phyloP scores from a whole-genome alignment of 345 rosid genomes.

The Hibiscus mutabilis region DNA sequence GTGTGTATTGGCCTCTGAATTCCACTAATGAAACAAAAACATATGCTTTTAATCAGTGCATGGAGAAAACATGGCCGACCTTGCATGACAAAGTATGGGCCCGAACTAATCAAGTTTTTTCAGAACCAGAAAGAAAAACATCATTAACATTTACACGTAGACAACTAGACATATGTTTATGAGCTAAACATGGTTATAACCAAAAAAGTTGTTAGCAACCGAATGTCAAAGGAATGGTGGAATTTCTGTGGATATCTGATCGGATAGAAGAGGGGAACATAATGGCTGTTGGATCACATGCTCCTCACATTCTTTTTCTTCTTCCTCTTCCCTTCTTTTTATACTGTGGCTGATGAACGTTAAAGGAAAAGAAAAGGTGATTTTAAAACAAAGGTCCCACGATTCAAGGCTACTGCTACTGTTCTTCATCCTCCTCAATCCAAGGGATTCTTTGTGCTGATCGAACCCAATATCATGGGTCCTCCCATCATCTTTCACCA shows the following conservation, averaged over 20 bases:
- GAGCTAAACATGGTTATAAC: slow-evolving; percentile 33
- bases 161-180: background rate
- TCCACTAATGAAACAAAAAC: slow-evolving; percentile 27
- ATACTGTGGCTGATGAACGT: slow-evolving; percentile 46
- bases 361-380: slow-evolving; percentile 13
- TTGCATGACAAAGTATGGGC: slow-evolving; percentile 7
- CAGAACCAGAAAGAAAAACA: background rate
- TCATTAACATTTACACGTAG: background rate
- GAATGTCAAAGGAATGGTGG: slow-evolving; percentile 38
- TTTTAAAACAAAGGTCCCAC: slow-evolving; percentile 26
- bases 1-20: slow-evolving; percentile 12
- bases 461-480: slow-evolving; percentile 33
- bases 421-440: slow-evolving; percentile 46
- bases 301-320: slow-evolving; percentile 45
- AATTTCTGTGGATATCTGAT: background rate
- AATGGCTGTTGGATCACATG: slow-evolving; percentile 84
- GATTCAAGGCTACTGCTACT: slow-evolving; percentile 38
- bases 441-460: slow-evolving; percentile 51
- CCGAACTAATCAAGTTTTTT: too few species aligned
- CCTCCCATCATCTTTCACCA: slow-evolving; percentile 53
- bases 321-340: slow-evolving; percentile 44
- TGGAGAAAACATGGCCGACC: slow-evolving; percentile 26
- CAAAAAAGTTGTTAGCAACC: slow-evolving; percentile 18
- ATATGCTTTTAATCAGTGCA: slow-evolving; percentile 32
- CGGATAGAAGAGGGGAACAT: slow-evolving; percentile 54